These are phyloP conservation scores for Syncephalastrum contaminatum DNA, from an alignment of 371 early-diverging fungal genomes.

Conservation along the genomic window DNA sequence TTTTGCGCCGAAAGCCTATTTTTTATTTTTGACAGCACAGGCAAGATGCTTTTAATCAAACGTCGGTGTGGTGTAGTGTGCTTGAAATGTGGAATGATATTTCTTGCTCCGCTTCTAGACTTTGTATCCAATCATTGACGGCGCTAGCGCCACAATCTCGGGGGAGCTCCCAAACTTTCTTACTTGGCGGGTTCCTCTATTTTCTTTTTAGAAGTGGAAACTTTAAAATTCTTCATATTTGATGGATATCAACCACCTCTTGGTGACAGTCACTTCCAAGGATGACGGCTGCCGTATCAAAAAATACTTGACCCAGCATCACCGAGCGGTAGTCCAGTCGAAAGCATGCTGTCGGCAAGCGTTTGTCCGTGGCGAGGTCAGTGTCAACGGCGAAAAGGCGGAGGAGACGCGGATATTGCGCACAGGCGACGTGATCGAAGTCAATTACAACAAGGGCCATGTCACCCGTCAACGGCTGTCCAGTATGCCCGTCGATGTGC, in stretches of 20 bases:
- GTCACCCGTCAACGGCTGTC: conserved; percentile 36
- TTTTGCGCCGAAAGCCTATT: too few species aligned
- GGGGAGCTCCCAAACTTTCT: too few species aligned
- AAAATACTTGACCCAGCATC: conserved; percentile 25
- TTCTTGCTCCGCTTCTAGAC: too few species aligned
- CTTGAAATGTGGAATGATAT: too few species aligned
- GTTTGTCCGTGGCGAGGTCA: conserved; percentile 41
- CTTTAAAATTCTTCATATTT: neutral
- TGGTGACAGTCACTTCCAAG: conserved; percentile 2
- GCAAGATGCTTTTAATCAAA: too few species aligned
- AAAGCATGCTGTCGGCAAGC: conserved; percentile 33
- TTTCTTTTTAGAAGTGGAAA: too few species aligned
- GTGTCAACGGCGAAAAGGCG: conserved; percentile 40
- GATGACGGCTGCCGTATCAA: conserved; percentile 17
- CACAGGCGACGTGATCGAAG: conserved; percentile 39
- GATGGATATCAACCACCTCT: conserved; percentile 9
- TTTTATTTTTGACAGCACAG: too few species aligned
- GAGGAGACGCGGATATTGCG: conserved; percentile 47
- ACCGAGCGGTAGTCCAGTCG: conserved; percentile 31
- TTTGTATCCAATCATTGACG: too few species aligned
- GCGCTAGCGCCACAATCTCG: too few species aligned
- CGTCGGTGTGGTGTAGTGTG: too few species aligned
- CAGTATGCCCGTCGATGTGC: conserved; percentile 35
- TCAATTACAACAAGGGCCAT: conserved; percentile 36
- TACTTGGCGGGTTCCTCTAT: neutral